Conservation (phyloP, 352 stramenopile species). For the Pythium phragmiticola region DNA sequence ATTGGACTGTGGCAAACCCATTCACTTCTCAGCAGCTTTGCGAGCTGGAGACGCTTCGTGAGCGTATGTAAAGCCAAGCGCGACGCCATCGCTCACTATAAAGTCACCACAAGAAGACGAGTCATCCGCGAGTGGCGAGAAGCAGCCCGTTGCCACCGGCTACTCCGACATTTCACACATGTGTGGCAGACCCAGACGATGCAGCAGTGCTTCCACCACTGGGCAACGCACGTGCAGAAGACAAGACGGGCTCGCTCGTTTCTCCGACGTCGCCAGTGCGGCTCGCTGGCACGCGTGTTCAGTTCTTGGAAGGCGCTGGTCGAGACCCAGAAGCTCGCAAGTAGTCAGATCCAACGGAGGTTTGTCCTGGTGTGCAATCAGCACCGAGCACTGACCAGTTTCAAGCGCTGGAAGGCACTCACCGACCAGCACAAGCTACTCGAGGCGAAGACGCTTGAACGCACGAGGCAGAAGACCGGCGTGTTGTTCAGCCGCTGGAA, state of each 20-base stretch:
- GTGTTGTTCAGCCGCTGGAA: conserved; percentile 6
- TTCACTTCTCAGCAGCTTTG: background rate
- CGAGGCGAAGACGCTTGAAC: background rate
- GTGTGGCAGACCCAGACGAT: conserved; percentile 19
- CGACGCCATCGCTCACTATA: background rate
- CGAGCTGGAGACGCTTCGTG: conserved; percentile 15
- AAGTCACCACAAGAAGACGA: background rate
- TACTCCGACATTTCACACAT: conserved; percentile 14
- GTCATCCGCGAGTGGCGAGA: conserved; percentile 11
- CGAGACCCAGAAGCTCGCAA: conserved; percentile 10
- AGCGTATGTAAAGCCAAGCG: background rate
- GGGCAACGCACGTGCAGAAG: background rate
- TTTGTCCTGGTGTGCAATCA: conserved; percentile 33
- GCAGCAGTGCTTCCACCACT: conserved; percentile 12
- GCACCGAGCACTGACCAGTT: conserved; percentile 23
- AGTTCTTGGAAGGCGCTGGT: conserved; percentile 39
- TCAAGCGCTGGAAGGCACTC: conserved; percentile 23
- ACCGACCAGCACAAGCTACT: conserved; percentile 7
- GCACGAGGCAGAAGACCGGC: background rate
- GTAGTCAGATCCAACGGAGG: conserved; percentile 30
- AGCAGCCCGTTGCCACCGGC: conserved; percentile 3
- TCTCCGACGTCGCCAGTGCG: conserved; percentile 14
- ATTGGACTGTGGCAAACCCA: conserved; percentile 18
- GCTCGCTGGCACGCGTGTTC: conserved; percentile 31
- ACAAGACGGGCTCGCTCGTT: conserved; percentile 5